A percentile compares a stretch with the other conserved stretches of the same genome.
Conservation (phyloP, 179 eudicot genomes). For the Beta macrorhiza region DNA sequence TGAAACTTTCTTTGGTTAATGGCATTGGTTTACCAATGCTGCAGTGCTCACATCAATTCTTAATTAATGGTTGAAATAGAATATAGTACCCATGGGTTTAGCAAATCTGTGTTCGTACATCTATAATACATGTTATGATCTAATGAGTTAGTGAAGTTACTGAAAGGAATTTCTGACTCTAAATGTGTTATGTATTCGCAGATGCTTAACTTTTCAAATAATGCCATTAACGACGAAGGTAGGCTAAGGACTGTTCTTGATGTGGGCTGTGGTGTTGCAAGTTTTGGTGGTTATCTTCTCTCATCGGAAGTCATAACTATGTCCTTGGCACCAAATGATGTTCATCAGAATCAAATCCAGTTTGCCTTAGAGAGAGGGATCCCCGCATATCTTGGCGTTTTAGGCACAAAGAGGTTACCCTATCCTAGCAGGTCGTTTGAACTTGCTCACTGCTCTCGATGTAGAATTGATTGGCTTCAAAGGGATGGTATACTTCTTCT, state of each 20-base stretch:
- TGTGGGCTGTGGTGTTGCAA: constrained; percentile 99
- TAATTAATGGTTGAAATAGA: background rate
- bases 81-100: background rate
- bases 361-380: constrained; percentile 98
- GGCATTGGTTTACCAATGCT: background rate
- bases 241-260: constrained; percentile 84
- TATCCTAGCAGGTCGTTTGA: constrained; percentile 98
- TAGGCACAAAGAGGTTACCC: constrained; percentile 97
- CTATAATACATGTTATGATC: background rate
- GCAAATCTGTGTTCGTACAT: background rate
- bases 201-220: constrained; percentile 91
- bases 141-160: background rate
- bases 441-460: constrained; percentile 96
- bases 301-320: constrained; percentile 75
- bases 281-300: constrained; percentile 96
- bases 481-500: constrained; percentile 92
- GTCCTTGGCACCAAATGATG: constrained; percentile 98
- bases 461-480: constrained; percentile 99
- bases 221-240: constrained; percentile 71
- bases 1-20: background rate
- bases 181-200: constrained; percentile 34
- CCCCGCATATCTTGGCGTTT: constrained; percentile 96
- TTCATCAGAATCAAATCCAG: constrained; percentile 97
- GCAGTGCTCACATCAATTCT: no score
- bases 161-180: constrained; percentile 7